phyloP scores from a whole-genome alignment of 352 stramenopile species.

The Albugo candida region DNA sequence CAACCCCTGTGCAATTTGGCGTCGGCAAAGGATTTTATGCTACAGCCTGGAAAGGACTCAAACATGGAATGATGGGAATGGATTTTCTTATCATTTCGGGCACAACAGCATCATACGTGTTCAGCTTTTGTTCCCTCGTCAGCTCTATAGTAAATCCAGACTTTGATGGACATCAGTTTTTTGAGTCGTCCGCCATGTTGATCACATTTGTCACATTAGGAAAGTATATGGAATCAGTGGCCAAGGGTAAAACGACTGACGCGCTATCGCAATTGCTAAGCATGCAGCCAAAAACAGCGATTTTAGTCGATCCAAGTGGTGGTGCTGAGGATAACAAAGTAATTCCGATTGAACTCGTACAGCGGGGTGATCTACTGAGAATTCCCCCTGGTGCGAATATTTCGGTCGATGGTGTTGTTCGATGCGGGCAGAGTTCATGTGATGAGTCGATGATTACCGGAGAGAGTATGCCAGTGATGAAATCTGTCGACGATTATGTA shows the following conservation, averaged over 20 bases:
- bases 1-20: slow-evolving; percentile 71
- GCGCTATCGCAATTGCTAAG: slow-evolving; percentile 50
- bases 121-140: slow-evolving; percentile 66
- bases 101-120: slow-evolving; percentile 73
- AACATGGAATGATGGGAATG: slow-evolving; percentile 80
- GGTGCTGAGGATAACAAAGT: slow-evolving; percentile 23
- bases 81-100: slow-evolving; percentile 73
- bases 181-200: slow-evolving; percentile 73
- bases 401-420: slow-evolving; percentile 66
- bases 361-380: slow-evolving; percentile 53
- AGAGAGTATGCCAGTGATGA: slow-evolving; percentile 13
- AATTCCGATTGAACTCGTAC: slow-evolving; percentile 69
- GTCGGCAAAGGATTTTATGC: slow-evolving; percentile 66
- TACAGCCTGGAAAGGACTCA: slow-evolving; percentile 55
- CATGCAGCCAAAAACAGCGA: slow-evolving; percentile 56
- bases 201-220: slow-evolving; percentile 74
- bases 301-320: slow-evolving; percentile 26
- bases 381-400: slow-evolving; percentile 56
- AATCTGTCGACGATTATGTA: slow-evolving; percentile 43
- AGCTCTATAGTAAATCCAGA: slow-evolving; percentile 28
- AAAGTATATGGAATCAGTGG: slow-evolving; percentile 79
- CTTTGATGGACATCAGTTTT: slow-evolving; percentile 72
- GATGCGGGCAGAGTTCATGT: slow-evolving; percentile 9
- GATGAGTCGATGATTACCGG: slow-evolving; percentile 16
- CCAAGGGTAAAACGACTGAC: slow-evolving; percentile 69